Percentiles rank a stretch among this genome's conserved stretches.
Evolutionary conservation across 768 basidiomycete genomes (phyloP).

Genomic region (Pleurotus citrinopileatus): DNA sequence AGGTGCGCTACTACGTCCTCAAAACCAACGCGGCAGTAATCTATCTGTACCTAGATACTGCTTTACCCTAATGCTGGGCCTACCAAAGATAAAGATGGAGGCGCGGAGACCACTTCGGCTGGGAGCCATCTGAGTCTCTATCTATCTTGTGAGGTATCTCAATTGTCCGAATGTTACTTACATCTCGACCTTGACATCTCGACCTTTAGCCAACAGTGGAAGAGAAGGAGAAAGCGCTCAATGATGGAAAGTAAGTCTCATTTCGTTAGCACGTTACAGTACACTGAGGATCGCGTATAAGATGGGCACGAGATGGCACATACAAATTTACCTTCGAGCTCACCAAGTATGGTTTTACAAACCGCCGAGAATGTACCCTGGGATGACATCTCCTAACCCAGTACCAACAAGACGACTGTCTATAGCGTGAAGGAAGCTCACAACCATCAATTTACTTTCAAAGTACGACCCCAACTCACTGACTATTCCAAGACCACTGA

Average conservation of each 20-base stretch:
- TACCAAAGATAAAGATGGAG: constrained; percentile 36
- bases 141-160: constrained; percentile 71
- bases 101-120: constrained; percentile 38
- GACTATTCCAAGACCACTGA: neutral
- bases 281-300: constrained; percentile 21
- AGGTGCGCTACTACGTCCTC: constrained; percentile 51
- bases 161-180: neutral
- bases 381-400: constrained; percentile 14
- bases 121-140: constrained; percentile 66
- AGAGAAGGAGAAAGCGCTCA: constrained; percentile 66
- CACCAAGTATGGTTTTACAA: constrained; percentile 46
- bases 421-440: constrained; percentile 76
- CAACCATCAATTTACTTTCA: constrained; percentile 78
- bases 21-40: too few relatives aligned
- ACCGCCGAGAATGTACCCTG: neutral
- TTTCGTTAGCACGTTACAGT: constrained; percentile 10
- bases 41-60: too few relatives aligned
- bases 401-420: constrained; percentile 40
- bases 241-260: constrained; percentile 50
- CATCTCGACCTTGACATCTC: neutral
- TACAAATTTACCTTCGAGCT: constrained; percentile 86
- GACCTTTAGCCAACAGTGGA: constrained; percentile 75
- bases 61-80: constrained; percentile 84
- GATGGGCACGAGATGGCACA: constrained; percentile 84
- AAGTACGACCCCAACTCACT: constrained; percentile 25